Evolutionary conservation across 108 stramenopile species (phyloP).

Genomic region (Skeletonema tropicum): DNA sequence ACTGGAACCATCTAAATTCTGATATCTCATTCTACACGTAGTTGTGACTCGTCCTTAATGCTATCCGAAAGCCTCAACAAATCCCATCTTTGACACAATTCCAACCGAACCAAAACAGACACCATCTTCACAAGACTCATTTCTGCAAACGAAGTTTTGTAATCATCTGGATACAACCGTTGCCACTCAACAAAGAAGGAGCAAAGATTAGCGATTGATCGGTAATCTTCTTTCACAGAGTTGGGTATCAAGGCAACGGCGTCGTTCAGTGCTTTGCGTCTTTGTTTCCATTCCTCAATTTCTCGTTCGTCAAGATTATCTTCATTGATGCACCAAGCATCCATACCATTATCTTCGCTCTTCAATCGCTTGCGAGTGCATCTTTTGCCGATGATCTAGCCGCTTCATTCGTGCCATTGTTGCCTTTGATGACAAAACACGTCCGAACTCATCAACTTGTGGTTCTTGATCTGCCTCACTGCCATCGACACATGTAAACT

Average conservation of each 20-base stretch:
- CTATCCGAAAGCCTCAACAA: conserved; percentile 11
- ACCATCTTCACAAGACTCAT: conserved; percentile 70
- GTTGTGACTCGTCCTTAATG: not conserved
- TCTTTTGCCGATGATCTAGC: conserved; percentile 26
- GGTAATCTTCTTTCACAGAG: conserved; percentile 70
- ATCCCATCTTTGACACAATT: conserved; percentile 59
- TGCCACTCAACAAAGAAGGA: conserved; percentile 66
- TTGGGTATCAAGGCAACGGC: conserved; percentile 61
- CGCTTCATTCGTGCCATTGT: conserved; percentile 60
- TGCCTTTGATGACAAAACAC: conserved; percentile 69
- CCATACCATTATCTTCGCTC: conserved; percentile 7
- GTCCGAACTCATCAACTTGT: conserved; percentile 82
- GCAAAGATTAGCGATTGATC: conserved; percentile 45
- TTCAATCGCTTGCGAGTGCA: conserved; percentile 9
- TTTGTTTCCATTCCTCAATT: conserved; percentile 43
- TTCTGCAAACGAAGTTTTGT: conserved; percentile 69
- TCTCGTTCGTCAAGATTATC: conserved; percentile 34
- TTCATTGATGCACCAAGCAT: conserved; percentile 11
- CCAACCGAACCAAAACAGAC: conserved; percentile 63
- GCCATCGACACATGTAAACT: conserved; percentile 8
- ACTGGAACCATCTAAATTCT: conserved; percentile 40
- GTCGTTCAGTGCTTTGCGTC: conserved; percentile 53
- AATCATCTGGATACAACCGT: conserved; percentile 61
- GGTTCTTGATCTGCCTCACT: not conserved
- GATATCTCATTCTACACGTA: not conserved